Evolutionary conservation across 257 asterid species (phyloP).

Genomic region (Vinca minor): DNA sequence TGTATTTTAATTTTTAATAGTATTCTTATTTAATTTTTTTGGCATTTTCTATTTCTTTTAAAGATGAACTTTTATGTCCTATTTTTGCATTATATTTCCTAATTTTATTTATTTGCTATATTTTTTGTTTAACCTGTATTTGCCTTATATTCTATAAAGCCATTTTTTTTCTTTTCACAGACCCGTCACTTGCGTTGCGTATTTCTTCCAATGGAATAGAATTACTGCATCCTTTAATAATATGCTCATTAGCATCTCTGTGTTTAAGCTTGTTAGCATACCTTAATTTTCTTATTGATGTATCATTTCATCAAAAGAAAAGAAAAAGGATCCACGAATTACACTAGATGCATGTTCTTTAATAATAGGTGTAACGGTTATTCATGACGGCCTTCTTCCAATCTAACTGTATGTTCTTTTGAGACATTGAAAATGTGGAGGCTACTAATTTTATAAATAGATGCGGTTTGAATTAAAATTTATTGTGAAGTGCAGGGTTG

Average conservation of each 20-base stretch:
- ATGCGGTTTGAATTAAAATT: constrained; percentile 8
- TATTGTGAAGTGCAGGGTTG: constrained; percentile 68
- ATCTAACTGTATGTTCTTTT: not conserved
- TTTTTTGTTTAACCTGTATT: no score
- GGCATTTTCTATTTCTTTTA: not conserved
- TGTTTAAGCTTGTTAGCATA: not conserved
- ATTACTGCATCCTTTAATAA: not conserved
- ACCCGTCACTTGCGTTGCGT: not conserved
- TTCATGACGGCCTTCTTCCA: not conserved
- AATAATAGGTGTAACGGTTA: not conserved
- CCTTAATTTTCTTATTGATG: not conserved
- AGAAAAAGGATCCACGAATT: not conserved
- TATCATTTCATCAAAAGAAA: not conserved
- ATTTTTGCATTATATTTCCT: not conserved
- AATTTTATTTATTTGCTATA: no score
- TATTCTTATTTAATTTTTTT: no score
- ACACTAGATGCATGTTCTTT: not conserved
- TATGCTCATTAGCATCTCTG: not conserved
- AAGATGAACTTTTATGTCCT: not conserved
- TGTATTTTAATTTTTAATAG: no score
- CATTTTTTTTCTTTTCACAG: not conserved
- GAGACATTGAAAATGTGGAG: not conserved
- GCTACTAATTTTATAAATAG: not conserved
- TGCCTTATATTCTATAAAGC: not conserved
- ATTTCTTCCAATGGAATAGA: not conserved